Conservation (phyloP, 768 basidiomycete genomes). For the Amyloporia xantha region DNA sequence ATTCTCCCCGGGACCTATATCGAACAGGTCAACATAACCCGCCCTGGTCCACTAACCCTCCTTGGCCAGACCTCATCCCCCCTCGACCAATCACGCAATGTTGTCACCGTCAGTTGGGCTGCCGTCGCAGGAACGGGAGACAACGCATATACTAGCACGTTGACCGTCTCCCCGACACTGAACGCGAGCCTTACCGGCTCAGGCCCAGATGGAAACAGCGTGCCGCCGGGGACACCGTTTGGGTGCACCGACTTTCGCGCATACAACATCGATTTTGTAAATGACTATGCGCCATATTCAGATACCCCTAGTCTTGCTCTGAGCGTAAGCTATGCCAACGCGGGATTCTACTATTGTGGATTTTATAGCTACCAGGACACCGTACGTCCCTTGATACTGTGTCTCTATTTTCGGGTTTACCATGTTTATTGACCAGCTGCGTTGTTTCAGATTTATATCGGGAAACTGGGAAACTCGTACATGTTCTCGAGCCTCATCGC, state of each 20-base stretch:
- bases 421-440: not conserved
- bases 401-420: not conserved
- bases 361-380: slow-evolving; percentile 62
- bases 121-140: slow-evolving; percentile 37
- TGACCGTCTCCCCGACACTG: slow-evolving; percentile 47
- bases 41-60: slow-evolving; percentile 46
- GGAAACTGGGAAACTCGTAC: slow-evolving; percentile 50
- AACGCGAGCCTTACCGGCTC: slow-evolving; percentile 54
- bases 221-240: slow-evolving; percentile 42
- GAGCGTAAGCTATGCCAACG: slow-evolving; percentile 57
- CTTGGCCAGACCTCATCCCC: slow-evolving; percentile 44
- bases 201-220: slow-evolving; percentile 44
- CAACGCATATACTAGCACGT: slow-evolving; percentile 52
- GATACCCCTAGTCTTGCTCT: slow-evolving; percentile 54
- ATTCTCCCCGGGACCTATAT: slow-evolving; percentile 53
- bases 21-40: slow-evolving; percentile 54
- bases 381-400: too few relatives aligned
- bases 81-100: slow-evolving; percentile 15
- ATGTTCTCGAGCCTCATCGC: slow-evolving; percentile 56
- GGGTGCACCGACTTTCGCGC: slow-evolving; percentile 54
- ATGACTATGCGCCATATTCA: slow-evolving; percentile 35
- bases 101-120: slow-evolving; percentile 22
- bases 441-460: slow-evolving; percentile 36
- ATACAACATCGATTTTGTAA: slow-evolving; percentile 63
- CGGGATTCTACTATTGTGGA: slow-evolving; percentile 58